phyloP scores from a whole-genome alignment of 2,329 filamentous ascomycete genomes.

The Stachybotrys chartarum region DNA sequence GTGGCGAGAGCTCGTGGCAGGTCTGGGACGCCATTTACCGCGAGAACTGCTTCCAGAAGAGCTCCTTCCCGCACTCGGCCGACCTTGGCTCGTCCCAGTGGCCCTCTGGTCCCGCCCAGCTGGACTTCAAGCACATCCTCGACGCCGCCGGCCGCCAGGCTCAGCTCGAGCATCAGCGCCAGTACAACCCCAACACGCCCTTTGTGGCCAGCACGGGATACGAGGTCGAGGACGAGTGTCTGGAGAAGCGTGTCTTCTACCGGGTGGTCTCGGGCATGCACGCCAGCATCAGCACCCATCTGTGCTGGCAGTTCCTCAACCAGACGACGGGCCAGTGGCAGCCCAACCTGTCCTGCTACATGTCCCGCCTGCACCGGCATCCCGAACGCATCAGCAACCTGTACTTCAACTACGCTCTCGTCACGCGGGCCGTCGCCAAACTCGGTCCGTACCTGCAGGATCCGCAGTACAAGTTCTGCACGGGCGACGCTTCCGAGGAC shows the following conservation, averaged over 20 bases:
- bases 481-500: slow-evolving; percentile 76
- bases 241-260: slow-evolving; percentile 99
- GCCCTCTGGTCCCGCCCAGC: slow-evolving; percentile 44
- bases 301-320: slow-evolving; percentile 95
- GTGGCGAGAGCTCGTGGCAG: slow-evolving; percentile 74
- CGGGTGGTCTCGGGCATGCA: slow-evolving; percentile 96
- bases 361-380: slow-evolving; percentile 71
- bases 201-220: slow-evolving; percentile 58
- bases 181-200: slow-evolving; percentile 41
- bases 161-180: slow-evolving; percentile 46
- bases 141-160: slow-evolving; percentile 53
- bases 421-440: slow-evolving; percentile 86
- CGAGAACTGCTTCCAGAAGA: slow-evolving; percentile 86
- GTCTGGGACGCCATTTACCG: slow-evolving; percentile 97
- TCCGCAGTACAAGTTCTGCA: slow-evolving; percentile 74
- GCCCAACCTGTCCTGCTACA: slow-evolving; percentile 85
- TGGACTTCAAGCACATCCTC: slow-evolving; percentile 56
- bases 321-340: slow-evolving; percentile 91
- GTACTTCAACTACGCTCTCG: slow-evolving; percentile 98
- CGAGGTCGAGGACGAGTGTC: slow-evolving; percentile 81
- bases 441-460: slow-evolving; percentile 68
- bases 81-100: slow-evolving; percentile 39
- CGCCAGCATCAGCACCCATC: slow-evolving; percentile 89
- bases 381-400: slow-evolving; percentile 93
- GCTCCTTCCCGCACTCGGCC: slow-evolving; percentile 54